Conservation (phyloP, 305 asterid species). For the Fraxinus dipetala region DNA sequence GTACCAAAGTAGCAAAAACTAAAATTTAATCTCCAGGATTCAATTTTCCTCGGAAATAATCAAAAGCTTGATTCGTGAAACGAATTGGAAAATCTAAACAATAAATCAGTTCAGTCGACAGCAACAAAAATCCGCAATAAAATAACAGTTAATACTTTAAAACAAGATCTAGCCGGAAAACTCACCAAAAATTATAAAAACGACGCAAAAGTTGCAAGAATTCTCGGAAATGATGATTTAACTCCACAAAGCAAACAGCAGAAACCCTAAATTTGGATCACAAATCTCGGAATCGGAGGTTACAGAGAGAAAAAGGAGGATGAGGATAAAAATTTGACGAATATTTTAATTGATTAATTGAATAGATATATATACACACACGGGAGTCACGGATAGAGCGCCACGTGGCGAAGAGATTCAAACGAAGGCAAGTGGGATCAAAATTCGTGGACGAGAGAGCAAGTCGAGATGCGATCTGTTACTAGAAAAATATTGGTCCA, state of each 20-base stretch:
- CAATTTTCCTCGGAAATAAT: background rate
- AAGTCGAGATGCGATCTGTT: conserved; percentile 62
- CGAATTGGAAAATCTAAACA: conserved; percentile 3
- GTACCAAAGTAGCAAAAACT: background rate
- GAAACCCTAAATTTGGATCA: conserved; percentile 18
- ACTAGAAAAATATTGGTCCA: conserved; percentile 44
- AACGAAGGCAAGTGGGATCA: conserved; percentile 41
- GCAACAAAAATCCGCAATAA: background rate
- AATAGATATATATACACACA: conserved; percentile 17
- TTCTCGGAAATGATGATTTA: background rate
- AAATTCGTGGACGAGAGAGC: conserved; percentile 74
- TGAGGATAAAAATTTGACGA: conserved; percentile 2
- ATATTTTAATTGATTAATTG: background rate
- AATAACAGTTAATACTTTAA: background rate
- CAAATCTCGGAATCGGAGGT: conserved; percentile 34
- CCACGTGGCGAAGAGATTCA: conserved; percentile 52
- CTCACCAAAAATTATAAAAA: conserved; percentile 31
- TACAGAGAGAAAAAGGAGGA: conserved; percentile 24
- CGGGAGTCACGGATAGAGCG: conserved; percentile 23
- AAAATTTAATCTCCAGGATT: background rate
- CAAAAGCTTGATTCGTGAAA: background rate
- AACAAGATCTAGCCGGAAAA: conserved; percentile 9
- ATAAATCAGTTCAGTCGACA: background rate
- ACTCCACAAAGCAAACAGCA: conserved; percentile 11
- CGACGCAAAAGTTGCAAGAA: conserved; percentile 5